Evolutionary conservation across 441 rosid species (phyloP).

Genomic region (Erodium texanum): DNA sequence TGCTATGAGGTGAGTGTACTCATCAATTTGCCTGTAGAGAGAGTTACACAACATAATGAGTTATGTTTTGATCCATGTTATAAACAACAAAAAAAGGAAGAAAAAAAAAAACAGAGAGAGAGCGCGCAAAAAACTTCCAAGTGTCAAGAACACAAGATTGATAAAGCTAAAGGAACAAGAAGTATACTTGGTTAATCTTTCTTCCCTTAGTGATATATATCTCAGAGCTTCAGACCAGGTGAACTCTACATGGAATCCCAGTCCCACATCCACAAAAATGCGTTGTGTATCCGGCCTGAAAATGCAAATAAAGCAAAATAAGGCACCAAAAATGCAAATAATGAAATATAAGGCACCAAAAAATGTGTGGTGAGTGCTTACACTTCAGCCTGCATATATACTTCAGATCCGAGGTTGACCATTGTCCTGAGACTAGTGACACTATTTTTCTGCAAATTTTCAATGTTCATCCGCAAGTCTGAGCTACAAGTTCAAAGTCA

Average conservation of each 20-base stretch:
- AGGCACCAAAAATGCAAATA: slow-evolving; percentile 15
- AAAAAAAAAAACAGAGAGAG: too few species aligned
- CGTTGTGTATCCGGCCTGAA: slow-evolving; percentile 65
- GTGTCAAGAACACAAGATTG: not conserved
- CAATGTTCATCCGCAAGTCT: slow-evolving; percentile 59
- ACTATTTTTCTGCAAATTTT: slow-evolving; percentile 61
- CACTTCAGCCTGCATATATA: slow-evolving; percentile 89
- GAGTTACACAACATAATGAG: not conserved
- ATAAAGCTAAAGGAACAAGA: not conserved
- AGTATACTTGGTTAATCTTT: slow-evolving; percentile 41
- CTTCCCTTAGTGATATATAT: slow-evolving; percentile 51
- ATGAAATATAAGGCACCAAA: slow-evolving; percentile 10
- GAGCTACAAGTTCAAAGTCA: slow-evolving; percentile 46
- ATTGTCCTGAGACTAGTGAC: slow-evolving; percentile 69
- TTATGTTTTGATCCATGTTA: not conserved
- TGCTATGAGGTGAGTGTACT: slow-evolving; percentile 14
- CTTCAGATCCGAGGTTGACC: slow-evolving; percentile 90
- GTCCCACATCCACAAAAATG: slow-evolving; percentile 49
- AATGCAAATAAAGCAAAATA: not conserved
- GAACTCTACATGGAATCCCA: slow-evolving; percentile 24
- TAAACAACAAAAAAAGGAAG: too few species aligned
- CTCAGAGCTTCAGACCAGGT: slow-evolving; percentile 52
- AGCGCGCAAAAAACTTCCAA: too few species aligned
- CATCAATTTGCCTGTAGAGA: slow-evolving; percentile 22
- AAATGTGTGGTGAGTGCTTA: slow-evolving; percentile 28